Evolutionary conservation across 1,284 basidiomycete genomes (phyloP).

Genomic region (Leccinum holopus): DNA sequence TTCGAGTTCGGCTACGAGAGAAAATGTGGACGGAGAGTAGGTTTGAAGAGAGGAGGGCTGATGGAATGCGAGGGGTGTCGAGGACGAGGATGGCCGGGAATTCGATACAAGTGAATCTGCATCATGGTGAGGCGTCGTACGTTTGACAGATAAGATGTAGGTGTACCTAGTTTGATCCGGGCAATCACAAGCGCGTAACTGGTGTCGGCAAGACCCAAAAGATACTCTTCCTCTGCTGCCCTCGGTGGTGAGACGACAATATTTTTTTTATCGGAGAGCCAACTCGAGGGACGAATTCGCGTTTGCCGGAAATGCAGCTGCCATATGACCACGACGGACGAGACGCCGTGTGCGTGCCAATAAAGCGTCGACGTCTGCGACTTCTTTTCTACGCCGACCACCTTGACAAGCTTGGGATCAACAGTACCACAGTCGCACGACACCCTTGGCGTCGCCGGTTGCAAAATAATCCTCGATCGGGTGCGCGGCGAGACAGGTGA

Average conservation of each 20-base stretch:
- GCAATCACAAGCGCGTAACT: constrained; percentile 81
- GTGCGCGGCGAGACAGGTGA: constrained; percentile 88
- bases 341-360: constrained; percentile 98
- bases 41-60: constrained; percentile 89
- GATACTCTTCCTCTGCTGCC: constrained; percentile 79
- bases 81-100: constrained; percentile 39
- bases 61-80: constrained; percentile 71
- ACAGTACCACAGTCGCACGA: constrained; percentile 92
- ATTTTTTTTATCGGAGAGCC: constrained; percentile 82
- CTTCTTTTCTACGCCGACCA: constrained; percentile 63
- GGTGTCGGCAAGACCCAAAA: constrained; percentile 82
- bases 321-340: constrained; percentile 92
- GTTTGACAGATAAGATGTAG: background rate
- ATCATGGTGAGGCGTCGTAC: constrained; percentile 8
- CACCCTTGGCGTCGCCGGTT: constrained; percentile 86
- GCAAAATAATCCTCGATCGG: constrained; percentile 93
- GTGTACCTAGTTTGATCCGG: constrained; percentile 74
- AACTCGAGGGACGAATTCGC: constrained; percentile 90
- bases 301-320: constrained; percentile 80
- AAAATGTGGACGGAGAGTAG: constrained; percentile 74
- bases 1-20: constrained; percentile 85
- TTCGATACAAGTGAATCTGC: constrained; percentile 49
- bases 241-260: constrained; percentile 55
- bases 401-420: constrained; percentile 56
- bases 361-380: constrained; percentile 86